phyloP scores from a whole-genome alignment of 345 rosid species.

The Jatropha curcas region DNA sequence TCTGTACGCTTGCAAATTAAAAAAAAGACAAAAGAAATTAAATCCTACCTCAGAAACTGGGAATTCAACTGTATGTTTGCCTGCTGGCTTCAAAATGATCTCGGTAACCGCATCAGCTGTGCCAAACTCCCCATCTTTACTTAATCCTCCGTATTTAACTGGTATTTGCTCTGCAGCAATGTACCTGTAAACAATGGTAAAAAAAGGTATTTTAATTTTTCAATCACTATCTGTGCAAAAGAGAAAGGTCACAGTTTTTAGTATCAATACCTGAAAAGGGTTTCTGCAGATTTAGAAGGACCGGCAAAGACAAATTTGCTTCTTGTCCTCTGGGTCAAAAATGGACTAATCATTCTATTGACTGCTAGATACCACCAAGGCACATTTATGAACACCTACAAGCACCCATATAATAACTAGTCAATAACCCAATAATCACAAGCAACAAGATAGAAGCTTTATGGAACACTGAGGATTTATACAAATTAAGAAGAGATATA shows the following conservation, averaged over 20 bases:
- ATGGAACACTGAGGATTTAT: not conserved
- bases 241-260: too few species aligned
- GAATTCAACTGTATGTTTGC: constrained; percentile 34
- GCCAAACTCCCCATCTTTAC: constrained; percentile 28
- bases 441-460: too few species aligned
- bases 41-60: constrained; percentile 31
- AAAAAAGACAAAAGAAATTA: not conserved
- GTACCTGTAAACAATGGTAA: constrained; percentile 7
- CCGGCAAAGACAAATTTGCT: constrained; percentile 34
- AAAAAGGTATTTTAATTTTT: not conserved
- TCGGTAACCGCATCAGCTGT: constrained; percentile 30
- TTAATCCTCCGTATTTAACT: constrained; percentile 32
- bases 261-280: constrained; percentile 23
- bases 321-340: constrained; percentile 34
- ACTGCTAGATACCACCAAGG: constrained; percentile 38
- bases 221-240: not conserved
- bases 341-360: constrained; percentile 34
- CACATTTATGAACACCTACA: constrained; percentile 33
- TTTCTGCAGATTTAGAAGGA: constrained; percentile 32
- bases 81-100: constrained; percentile 27
- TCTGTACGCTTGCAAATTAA: too few species aligned
- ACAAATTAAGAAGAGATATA: not conserved
- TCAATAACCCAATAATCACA: not conserved
- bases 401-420: too few species aligned
- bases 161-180: constrained; percentile 31